These are phyloP conservation scores for Roridomyces roridus DNA, from an alignment of 768 basidiomycete genomes.

Conservation along the genomic window DNA sequence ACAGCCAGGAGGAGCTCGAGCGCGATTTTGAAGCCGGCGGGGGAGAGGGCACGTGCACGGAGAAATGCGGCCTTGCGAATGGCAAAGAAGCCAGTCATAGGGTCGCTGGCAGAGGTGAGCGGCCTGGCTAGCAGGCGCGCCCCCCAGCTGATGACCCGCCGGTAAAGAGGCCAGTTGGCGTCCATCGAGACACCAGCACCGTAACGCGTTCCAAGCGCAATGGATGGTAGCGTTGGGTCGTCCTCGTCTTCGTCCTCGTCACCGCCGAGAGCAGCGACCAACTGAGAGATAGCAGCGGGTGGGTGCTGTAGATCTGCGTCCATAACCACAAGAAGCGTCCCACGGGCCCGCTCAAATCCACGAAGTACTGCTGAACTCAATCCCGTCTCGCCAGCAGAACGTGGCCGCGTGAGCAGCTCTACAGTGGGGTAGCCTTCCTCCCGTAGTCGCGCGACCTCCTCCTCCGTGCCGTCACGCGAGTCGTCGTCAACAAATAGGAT, in stretches of 20 bases:
- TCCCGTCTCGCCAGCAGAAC: neutral
- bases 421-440: neutral
- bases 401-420: neutral
- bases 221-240: neutral
- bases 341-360: constrained; percentile 8
- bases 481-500: constrained; percentile 2
- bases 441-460: neutral
- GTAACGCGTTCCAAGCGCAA: constrained; percentile 9
- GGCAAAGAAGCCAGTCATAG: constrained; percentile 10
- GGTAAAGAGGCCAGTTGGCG: constrained; percentile 10
- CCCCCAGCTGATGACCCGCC: constrained; percentile 9
- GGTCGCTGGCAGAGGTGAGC: constrained; percentile 6
- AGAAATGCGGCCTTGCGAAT: constrained; percentile 4
- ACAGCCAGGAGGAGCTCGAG: constrained; percentile 6
- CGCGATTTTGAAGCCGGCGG: constrained; percentile 14
- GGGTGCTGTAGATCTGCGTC: constrained; percentile 12
- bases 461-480: constrained; percentile 1
- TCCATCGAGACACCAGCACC: constrained; percentile 12
- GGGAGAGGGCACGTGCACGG: neutral
- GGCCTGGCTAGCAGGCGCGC: constrained; percentile 12
- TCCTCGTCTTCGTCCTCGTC: neutral
- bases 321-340: constrained; percentile 6
- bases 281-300: neutral
- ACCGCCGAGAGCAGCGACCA: neutral
- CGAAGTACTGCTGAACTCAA: neutral